Percentiles rank a stretch among this genome's conserved stretches.
These are phyloP conservation scores for Conoideocrella luteorostrata DNA, from an alignment of 2,329 filamentous ascomycete species.

Conservation along the genomic window DNA sequence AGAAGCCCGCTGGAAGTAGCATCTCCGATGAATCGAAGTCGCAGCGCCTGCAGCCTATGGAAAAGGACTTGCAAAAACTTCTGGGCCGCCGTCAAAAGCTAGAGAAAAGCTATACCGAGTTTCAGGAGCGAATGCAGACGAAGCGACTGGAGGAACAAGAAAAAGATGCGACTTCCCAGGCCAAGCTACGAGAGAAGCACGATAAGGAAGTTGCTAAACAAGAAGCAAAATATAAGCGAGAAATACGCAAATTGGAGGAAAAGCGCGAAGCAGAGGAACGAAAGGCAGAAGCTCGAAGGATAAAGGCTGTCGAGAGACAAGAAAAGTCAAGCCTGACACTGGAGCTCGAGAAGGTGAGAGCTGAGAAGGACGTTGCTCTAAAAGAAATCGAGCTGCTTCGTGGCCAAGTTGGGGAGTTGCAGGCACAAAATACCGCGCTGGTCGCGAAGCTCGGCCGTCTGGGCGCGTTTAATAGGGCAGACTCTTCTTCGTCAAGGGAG, in stretches of 20 bases:
- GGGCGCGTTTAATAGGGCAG: conserved; percentile 28
- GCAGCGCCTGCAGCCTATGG: conserved; percentile 25
- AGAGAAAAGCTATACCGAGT: conserved; percentile 54
- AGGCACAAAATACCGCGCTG: conserved; percentile 53
- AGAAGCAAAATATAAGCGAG: conserved; percentile 58
- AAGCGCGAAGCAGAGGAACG: conserved; percentile 56
- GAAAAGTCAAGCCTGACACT: conserved; percentile 41
- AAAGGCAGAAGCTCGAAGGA: conserved; percentile 47
- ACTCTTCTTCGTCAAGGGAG: conserved; percentile 5
- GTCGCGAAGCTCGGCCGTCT: conserved; percentile 46
- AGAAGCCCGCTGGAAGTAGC: conserved; percentile 17
- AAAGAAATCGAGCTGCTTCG: conserved; percentile 50
- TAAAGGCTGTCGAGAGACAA: conserved; percentile 48
- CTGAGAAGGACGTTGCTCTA: conserved; percentile 46
- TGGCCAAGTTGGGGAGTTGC: conserved; percentile 49
- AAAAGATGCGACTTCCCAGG: conserved; percentile 43
- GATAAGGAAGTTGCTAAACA: conserved; percentile 58
- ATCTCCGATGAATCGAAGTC: conserved; percentile 34
- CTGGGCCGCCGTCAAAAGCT: conserved; percentile 54
- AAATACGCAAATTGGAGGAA: conserved; percentile 58
- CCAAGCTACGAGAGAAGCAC: conserved; percentile 58
- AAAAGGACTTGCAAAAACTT: conserved; percentile 61
- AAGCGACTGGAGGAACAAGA: conserved; percentile 41
- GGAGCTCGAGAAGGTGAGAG: conserved; percentile 45
- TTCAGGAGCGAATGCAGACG: conserved; percentile 40